Evolutionary conservation across 2,329 filamentous ascomycete species (phyloP).

Genomic region (Talaromyces sp.): DNA sequence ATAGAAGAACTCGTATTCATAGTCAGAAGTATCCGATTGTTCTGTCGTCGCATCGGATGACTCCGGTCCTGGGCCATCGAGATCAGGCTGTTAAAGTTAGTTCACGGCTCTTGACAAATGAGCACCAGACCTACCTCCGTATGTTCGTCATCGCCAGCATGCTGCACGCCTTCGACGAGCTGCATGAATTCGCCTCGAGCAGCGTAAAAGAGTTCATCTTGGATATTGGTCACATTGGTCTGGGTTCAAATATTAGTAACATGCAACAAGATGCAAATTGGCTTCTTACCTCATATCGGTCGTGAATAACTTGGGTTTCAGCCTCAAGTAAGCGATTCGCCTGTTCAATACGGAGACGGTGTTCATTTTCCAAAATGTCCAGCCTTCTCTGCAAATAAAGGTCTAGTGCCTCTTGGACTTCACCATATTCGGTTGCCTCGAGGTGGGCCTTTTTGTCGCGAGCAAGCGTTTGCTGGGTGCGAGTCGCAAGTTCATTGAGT

Average conservation of each 20-base stretch:
- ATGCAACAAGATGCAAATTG: neutral
- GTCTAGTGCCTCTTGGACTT: slow-evolving; percentile 35
- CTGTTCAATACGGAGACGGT: slow-evolving; percentile 34
- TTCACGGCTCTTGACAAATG: neutral
- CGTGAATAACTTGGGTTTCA: slow-evolving; percentile 35
- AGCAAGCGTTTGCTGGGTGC: slow-evolving; percentile 39
- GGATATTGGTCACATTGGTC: slow-evolving; percentile 30
- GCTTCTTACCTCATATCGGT: slow-evolving; percentile 33
- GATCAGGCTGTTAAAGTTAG: slow-evolving; percentile 17
- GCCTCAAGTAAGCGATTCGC: slow-evolving; percentile 32
- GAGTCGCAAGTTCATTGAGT: slow-evolving; percentile 40
- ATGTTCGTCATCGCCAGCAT: slow-evolving; percentile 43
- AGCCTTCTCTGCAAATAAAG: slow-evolving; percentile 29
- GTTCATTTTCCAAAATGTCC: slow-evolving; percentile 34
- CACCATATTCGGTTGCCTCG: slow-evolving; percentile 40
- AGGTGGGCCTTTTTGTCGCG: slow-evolving; percentile 44
- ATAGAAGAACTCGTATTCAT: slow-evolving; percentile 30
- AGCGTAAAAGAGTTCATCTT: slow-evolving; percentile 42
- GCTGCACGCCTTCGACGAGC: slow-evolving; percentile 39
- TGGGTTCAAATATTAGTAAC: slow-evolving; percentile 18
- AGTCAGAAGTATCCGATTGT: slow-evolving; percentile 34
- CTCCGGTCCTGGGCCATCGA: slow-evolving; percentile 1
- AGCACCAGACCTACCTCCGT: slow-evolving; percentile 30
- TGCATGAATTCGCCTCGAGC: slow-evolving; percentile 42
- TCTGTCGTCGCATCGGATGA: neutral